A percentile compares a stretch with the other conserved stretches of the same genome.
These are phyloP conservation scores for Hirsutella rhossiliensis DNA, from an alignment of 2,329 filamentous ascomycete species.

Conservation along the genomic window DNA sequence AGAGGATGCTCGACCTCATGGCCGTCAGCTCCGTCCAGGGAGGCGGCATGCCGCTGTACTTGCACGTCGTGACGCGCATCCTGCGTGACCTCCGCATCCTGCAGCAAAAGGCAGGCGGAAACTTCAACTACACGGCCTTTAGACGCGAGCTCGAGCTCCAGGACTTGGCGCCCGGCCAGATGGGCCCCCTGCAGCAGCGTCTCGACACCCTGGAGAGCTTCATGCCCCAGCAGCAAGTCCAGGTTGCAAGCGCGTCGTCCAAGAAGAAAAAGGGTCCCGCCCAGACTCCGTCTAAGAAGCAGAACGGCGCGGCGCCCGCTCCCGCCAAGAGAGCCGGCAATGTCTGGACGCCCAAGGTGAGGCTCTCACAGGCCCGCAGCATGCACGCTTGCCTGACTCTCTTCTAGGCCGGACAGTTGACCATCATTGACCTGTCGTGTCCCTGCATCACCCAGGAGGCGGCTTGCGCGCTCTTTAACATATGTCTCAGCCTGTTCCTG, in stretches of 20 bases:
- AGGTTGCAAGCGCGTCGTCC: neutral
- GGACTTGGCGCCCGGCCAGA: conserved; percentile 35
- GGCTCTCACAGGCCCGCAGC: neutral
- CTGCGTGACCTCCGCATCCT: conserved; percentile 40
- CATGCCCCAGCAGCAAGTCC: conserved; percentile 19
- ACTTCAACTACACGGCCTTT: conserved; percentile 41
- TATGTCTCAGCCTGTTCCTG: conserved; percentile 55
- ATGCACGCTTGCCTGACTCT: neutral
- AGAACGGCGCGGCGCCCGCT: neutral
- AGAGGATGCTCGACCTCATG: conserved; percentile 49
- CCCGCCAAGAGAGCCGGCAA: conserved; percentile 2
- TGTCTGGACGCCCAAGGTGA: conserved; percentile 10
- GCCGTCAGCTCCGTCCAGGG: conserved; percentile 27
- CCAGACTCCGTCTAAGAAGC: too few relatives aligned
- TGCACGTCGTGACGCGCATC: conserved; percentile 41
- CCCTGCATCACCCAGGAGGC: conserved; percentile 55
- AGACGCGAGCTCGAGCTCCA: conserved; percentile 16
- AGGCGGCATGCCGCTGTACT: conserved; percentile 40
- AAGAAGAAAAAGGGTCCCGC: neutral
- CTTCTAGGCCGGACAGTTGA: conserved; percentile 18
- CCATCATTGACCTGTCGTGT: conserved; percentile 55
- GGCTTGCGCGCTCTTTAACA: conserved; percentile 62
- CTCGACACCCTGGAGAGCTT: conserved; percentile 43
- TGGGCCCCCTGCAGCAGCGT: conserved; percentile 32
- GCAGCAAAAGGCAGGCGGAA: conserved; percentile 21